Evolutionary conservation across 1,284 basidiomycete genomes (phyloP), one percentile per base, ranked within the genome.

Genomic region (Rhodofomes roseus): DNA sequence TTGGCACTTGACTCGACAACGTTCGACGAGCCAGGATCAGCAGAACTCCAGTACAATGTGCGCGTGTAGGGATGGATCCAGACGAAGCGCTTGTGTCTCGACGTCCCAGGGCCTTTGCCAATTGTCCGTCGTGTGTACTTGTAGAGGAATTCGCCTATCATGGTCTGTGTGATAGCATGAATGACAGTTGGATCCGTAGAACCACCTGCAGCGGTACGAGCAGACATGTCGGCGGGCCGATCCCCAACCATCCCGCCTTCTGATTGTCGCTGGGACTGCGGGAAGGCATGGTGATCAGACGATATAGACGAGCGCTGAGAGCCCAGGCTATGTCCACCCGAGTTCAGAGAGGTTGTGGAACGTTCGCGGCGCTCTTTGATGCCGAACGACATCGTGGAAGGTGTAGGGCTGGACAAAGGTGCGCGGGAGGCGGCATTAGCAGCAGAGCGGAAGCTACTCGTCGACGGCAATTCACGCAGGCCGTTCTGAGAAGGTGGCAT

Each of bases 31-130:
- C 94, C 95, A 36, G 96, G 97, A 76, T 98, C 96, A 34, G 89
- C 87, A 31, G 92, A 87, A 67, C 94, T 96, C 97, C 97, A 99
- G 76, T 98, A 98, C 60, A 99, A 73, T 9, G 95, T 98, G 78
- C 95, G 94, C 55, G 95, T 99, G 73, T 99, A 99, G 27, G 97
- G 97, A 76, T 99, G 96, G 16, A 99, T 89, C 96, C 97, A 99
- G 83, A 99, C 98, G 88, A 97, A 99, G 40, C 97, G 84, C 73
- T 87, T 89, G 76, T 99, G 97, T 56, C 96, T 81, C 72, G 89
- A 90, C 73, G 95, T 93, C 29, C 93, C 93, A 71, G 95, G 84
- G 8, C 94, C 95, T 71, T 93, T 94, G 31, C 95, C 94, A 68
- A 99, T 87, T n/a, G 92, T 78, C 62, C 87, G 86, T 57, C 96